Evolutionary conservation across 768 basidiomycete genomes (phyloP), one percentile per base, ranked within the genome.

Genomic region (Symmetrospora coprosmae): DNA sequence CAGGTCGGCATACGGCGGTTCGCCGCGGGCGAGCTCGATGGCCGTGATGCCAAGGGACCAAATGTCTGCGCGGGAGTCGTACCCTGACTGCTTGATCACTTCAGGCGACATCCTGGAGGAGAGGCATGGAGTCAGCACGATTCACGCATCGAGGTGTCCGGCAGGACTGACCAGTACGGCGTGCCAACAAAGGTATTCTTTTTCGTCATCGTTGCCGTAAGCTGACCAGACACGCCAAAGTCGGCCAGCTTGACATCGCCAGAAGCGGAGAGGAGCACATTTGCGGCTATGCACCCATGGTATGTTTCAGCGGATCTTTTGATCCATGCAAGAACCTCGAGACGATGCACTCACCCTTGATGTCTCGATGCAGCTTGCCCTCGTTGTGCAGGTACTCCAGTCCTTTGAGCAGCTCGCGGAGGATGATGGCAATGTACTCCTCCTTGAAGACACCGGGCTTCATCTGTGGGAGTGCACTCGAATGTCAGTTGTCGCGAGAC

Each of bases 41-140:
- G 89, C 87, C 6, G 94, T 99, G 67, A 92, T 92, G 14, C 92
- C 94, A 64, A 99, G 75, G 73, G 86, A 88, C 94, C 94, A 99
- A 48, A 99, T 96, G 73, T 99, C 94, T 16, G 94, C 94, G 71
- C 96, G 97, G 72, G 91, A 86, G 69, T 97, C 94, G 73, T 99
- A 99, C 3, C 94, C 94, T 59, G 89, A 92, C 74, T 99, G 94
- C 72, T 97, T 97, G 76, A 99, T 99, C 23, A 97, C 91, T 71
- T 99, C 94, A 5, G 94, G 94, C 6, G 88, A 89, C 94, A 99
- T 99, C 94, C 94, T 11, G 23, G 4, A 28, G 1, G 21, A 16
- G 16, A 17, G 17, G 4, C n/a, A 49, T 21, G 23, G 21, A 6
- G 59, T 61, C 40, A 50, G 59, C 28, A 38, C n/a, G 9, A 9